Base-by-base conservation (phyloP, 1,284 basidiomycete species). In the Cutaneotrichosporon sp. region DNA sequence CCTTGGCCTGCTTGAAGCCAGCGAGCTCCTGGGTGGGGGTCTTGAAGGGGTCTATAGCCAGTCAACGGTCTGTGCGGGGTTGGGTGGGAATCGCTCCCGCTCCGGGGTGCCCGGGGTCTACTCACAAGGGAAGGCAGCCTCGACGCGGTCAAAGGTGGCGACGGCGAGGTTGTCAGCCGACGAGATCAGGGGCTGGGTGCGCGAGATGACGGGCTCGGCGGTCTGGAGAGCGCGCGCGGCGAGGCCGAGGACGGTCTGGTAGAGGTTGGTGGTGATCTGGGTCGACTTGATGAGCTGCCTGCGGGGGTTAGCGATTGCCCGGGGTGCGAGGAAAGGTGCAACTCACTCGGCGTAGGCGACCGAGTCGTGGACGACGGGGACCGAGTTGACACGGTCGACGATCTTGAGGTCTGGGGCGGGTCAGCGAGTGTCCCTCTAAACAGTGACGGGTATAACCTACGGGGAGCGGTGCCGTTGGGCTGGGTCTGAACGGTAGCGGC, bases 1-100 rank as follows among this genome's bases (percentile, higher is more conserved):
- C 75, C 68, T 76, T 76, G 62, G 73, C 72, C 69, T 79, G 77
- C 71, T 79, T 77, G 67, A 78, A 75, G 53, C 74, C 74, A 49
- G 77, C 60, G 43, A 80, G 68, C 47, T 80, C 78, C 59, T 74
- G 65, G 59, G 79, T 77, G 27, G 74, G 75, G 62, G 76, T 78
- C 72, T 74, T 78, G 77, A 80, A 80, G 22, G 78, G 69, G 72
- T 77, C 75, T 77, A 31, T 50, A 31, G 54, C 29, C 43, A 42
- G 34, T 56, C 45, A 47, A 31, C 20, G 27, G 38, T 52, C 42
- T 27, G 57, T 47, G 42, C 54, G 38, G 14, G 22, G 13, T 20
- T 20, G 34, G 8, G 56, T 20, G n/a, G 0, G 34, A 42, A 22
- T 6, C 29, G 54, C n/a, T 11, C n/a, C n/a, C n/a, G n/a, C n/a